phyloP scores from a whole-genome alignment of 2,329 filamentous ascomycete genomes.

The Nothophoma quercina region DNA sequence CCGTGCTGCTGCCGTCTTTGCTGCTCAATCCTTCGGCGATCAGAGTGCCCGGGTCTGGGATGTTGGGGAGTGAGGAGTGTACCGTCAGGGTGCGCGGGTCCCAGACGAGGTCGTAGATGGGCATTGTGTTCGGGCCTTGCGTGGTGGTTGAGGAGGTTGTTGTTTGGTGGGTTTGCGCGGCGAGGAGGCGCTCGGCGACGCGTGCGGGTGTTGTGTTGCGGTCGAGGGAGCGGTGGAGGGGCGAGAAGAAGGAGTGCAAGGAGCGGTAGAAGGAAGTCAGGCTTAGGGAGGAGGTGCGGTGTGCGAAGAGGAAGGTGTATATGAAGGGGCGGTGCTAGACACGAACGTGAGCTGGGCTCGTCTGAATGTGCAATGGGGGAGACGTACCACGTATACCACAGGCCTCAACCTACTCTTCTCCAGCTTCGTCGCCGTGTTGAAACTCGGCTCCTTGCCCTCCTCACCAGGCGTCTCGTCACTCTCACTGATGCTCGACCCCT shows the following conservation, averaged over 20 bases:
- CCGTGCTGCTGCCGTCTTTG: not conserved
- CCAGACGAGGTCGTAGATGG: conserved; percentile 68
- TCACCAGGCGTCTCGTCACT: conserved; percentile 32
- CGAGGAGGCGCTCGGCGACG: conserved; percentile 53
- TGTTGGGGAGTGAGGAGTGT: conserved; percentile 69
- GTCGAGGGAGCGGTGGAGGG: conserved; percentile 56
- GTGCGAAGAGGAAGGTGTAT: conserved; percentile 76
- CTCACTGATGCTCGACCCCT: conserved; percentile 32
- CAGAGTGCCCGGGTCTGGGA: conserved; percentile 61
- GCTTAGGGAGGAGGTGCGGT: conserved; percentile 63
- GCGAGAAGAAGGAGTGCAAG: conserved; percentile 60
- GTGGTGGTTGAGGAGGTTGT: conserved; percentile 44
- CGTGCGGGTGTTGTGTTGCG: conserved; percentile 51
- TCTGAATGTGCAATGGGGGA: too few relatives aligned
- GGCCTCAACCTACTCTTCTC: conserved; percentile 62
- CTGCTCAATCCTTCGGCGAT: conserved; percentile 49
- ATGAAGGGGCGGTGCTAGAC: conserved; percentile 73
- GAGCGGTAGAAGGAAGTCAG: conserved; percentile 56
- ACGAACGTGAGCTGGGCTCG: not conserved
- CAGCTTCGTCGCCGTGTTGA: conserved; percentile 5
- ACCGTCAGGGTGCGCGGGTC: conserved; percentile 66
- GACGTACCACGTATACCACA: conserved; percentile 70
- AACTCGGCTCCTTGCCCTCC: conserved; percentile 24
- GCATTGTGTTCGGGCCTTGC: conserved; percentile 43
- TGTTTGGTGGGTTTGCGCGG: conserved; percentile 46